A percentile compares a stretch with the other conserved stretches of the same genome.
Evolutionary conservation across 805 yeast genomes (phyloP).

Genomic region (Saturnispora dispora): DNA sequence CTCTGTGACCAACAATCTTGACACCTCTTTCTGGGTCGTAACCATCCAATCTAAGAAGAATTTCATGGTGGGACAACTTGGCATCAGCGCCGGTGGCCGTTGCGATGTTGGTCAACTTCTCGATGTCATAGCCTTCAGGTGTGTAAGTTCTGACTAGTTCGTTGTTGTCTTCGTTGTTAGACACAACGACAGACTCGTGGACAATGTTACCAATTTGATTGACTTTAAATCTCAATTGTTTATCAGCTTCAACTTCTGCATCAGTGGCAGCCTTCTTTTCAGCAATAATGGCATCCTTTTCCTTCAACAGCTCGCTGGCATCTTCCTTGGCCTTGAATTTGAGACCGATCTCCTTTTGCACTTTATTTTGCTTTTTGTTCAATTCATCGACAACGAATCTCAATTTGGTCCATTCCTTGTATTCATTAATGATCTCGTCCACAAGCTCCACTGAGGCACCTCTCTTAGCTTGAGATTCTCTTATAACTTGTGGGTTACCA

Average conservation of each 20-base stretch:
- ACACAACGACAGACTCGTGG: constrained; percentile 82
- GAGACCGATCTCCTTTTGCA: constrained; percentile 88
- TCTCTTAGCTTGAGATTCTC: constrained; percentile 85
- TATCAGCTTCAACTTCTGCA: constrained; percentile 74
- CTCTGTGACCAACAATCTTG: constrained; percentile 96
- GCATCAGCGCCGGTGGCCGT: constrained; percentile 74
- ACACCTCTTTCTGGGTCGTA: constrained; percentile 99
- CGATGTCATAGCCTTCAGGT: constrained; percentile 51
- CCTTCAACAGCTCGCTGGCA: constrained; percentile 69
- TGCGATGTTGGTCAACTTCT: constrained; percentile 53
- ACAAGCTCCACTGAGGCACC: constrained; percentile 92
- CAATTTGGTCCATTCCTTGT: constrained; percentile 85
- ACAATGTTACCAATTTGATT: constrained; percentile 89
- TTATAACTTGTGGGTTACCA: constrained; percentile 85
- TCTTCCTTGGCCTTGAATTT: constrained; percentile 94
- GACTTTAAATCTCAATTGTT: constrained; percentile 66
- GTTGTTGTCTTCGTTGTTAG: constrained; percentile 85
- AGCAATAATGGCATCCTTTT: constrained; percentile 67
- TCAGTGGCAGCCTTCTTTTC: constrained; percentile 59
- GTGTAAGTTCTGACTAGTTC: constrained; percentile 81
- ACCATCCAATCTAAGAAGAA: constrained; percentile 88
- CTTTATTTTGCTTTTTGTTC: constrained; percentile 79
- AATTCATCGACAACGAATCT: constrained; percentile 84
- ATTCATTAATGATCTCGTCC: constrained; percentile 87
- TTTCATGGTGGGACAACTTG: constrained; percentile 87